These are phyloP conservation scores for Rubus parviflorus DNA, from an alignment of 306 rosid species.

Conservation along the genomic window DNA sequence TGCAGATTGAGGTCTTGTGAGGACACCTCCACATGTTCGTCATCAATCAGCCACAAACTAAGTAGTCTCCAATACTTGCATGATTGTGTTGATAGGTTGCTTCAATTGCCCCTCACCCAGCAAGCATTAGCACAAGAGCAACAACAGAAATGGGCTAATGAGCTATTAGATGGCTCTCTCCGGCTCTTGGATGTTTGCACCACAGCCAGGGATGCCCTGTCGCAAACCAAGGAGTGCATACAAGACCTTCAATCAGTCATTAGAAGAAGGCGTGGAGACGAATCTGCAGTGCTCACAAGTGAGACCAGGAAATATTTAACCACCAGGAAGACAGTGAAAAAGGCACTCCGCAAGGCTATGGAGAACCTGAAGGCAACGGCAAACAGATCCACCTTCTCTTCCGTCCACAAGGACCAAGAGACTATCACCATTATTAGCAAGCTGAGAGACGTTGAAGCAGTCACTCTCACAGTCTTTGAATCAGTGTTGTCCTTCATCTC, in stretches of 20 bases:
- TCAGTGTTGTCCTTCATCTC: conserved; percentile 27
- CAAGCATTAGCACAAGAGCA: conserved; percentile 30
- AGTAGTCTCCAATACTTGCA: conserved; percentile 40
- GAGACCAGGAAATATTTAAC: conserved; percentile 27
- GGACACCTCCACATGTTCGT: conserved; percentile 18
- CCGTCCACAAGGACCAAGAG: not conserved
- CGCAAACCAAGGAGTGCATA: conserved; percentile 34
- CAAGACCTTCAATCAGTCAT: conserved; percentile 37
- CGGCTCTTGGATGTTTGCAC: conserved; percentile 31
- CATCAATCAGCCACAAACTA: conserved; percentile 25
- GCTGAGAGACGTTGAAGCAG: conserved; percentile 28
- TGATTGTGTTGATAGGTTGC: conserved; percentile 38
- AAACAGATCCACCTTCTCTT: not conserved
- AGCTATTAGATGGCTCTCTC: conserved; percentile 34
- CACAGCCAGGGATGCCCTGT: conserved; percentile 32
- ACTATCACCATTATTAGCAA: conserved; percentile 7
- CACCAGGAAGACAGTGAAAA: conserved; percentile 30
- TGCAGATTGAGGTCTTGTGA: conserved; percentile 26
- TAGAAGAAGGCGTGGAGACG: conserved; percentile 23
- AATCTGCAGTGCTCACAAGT: conserved; percentile 6
- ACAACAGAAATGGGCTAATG: conserved; percentile 26
- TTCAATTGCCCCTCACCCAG: conserved; percentile 33
- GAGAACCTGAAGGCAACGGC: not conserved
- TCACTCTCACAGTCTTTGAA: conserved; percentile 19
- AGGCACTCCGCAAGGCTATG: conserved; percentile 21